Base-by-base conservation (phyloP, 805 yeast species). In the Teunomyces atbi region DNA sequence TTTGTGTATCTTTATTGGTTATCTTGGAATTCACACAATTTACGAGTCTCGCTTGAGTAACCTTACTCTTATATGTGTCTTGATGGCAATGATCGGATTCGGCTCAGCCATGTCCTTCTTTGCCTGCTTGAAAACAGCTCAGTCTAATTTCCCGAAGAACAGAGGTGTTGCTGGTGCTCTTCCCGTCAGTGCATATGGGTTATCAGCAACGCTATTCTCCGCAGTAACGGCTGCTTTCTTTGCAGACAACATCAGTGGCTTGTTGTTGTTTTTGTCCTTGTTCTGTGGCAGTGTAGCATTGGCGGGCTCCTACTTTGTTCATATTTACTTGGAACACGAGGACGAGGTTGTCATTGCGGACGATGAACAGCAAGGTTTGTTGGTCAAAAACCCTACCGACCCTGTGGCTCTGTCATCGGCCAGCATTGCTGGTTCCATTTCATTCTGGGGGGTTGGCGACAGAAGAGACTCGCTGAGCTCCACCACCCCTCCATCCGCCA, bases 141-240 rank as follows among this genome's bases (percentile, higher is more conserved):
- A 80, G 27, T 56, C 84, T 2, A 86, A 86, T 56, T 86, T 86
- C 53, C 92, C 92, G 0, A 66, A 77, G 23, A 81, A 83, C 56
- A 73, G 85, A 57, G 94, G 89, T 18, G 71, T 81, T 5, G 89
- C 89, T 2, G 83, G 83, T 15, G 83, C 88, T 0, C 68, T 79
- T 36, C 88, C 89, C 1, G 85, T 83, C 3, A 77, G 87, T 11
- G 71, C 82, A 1, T 86, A 80, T 61, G 95, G 92, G 0, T 64
- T 86, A 35, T 79, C 89, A 5, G 90, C 92, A 3, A 71, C 86
- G 34, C 53, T 84, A 15, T 84, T 82, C 57, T 80, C 89, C 2
- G 60, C 76, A 2, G 55, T 84, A 3, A 77, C 87, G 11, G 80
- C 86, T 0, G 55, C 64, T 5, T 71, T 76, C 42, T 86, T 78